Conservation (phyloP, 257 asterid genomes). For the Gynochthodes officinalis region DNA sequence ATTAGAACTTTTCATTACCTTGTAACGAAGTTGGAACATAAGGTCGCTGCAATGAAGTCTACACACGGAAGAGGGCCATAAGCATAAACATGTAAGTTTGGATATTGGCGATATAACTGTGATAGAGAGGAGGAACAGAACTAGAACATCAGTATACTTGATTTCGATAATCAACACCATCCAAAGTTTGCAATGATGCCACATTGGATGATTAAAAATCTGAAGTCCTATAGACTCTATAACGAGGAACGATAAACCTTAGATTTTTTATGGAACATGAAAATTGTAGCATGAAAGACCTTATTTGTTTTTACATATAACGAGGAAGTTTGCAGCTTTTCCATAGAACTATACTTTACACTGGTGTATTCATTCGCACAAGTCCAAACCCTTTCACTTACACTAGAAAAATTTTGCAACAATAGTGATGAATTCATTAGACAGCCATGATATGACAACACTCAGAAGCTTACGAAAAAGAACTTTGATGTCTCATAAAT, state of each 20-base stretch:
- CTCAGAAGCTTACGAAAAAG: neutral
- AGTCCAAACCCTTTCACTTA: neutral
- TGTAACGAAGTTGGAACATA: conserved; percentile 30
- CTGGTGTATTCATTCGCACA: neutral
- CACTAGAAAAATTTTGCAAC: neutral
- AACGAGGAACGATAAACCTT: neutral
- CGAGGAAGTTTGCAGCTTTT: neutral
- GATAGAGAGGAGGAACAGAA: neutral
- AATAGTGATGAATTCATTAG: neutral
- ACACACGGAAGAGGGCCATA: conserved; percentile 36
- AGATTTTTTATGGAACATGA: neutral
- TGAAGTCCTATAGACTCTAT: neutral
- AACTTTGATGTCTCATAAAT: too few relatives aligned
- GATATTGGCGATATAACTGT: conserved; percentile 26
- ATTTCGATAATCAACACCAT: neutral
- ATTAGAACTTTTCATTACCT: conserved; percentile 14
- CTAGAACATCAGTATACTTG: neutral
- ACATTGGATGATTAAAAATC: neutral
- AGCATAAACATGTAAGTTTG: conserved; percentile 31
- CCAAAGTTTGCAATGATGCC: neutral
- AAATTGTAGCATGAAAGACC: too few relatives aligned
- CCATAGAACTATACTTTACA: neutral
- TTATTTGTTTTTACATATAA: too few relatives aligned
- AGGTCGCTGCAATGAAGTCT: conserved; percentile 30
- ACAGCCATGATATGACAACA: neutral